Evolutionary conservation across 192 early-diverging fungal genomes (phyloP).

Genomic region (Chytriomyces sp.): DNA sequence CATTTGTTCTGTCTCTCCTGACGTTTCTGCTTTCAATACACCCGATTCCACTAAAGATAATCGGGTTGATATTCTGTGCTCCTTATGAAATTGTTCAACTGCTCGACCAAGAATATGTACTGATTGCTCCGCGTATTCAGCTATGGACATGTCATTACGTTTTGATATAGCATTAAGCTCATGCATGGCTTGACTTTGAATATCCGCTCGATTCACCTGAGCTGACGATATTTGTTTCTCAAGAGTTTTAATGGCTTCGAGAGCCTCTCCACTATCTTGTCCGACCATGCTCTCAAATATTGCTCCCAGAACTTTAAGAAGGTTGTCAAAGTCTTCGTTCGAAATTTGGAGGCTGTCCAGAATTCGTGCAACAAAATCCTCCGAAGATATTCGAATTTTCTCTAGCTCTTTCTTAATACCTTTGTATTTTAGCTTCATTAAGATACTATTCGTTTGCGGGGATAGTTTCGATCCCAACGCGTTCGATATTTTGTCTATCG

Average conservation of each 20-base stretch:
- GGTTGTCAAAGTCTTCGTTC: background rate
- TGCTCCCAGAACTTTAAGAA: conserved; percentile 4
- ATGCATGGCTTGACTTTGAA: conserved; percentile 26
- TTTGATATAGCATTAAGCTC: conserved; percentile 13
- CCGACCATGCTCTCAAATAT: conserved; percentile 6
- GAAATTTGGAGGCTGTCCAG: conserved; percentile 3
- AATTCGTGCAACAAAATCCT: background rate
- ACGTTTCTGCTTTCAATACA: background rate
- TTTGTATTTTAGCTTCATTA: conserved; percentile 10
- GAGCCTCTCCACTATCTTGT: background rate
- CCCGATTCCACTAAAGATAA: conserved; percentile 33
- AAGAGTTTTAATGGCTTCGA: background rate
- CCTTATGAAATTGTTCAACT: conserved; percentile 36
- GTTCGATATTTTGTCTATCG: background rate
- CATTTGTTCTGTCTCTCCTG: background rate
- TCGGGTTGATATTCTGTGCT: conserved; percentile 26
- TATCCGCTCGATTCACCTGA: conserved; percentile 14
- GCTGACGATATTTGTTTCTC: background rate
- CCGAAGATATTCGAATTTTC: conserved; percentile 4
- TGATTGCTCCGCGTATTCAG: conserved; percentile 25
- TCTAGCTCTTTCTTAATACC: conserved; percentile 14
- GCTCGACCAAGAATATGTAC: conserved; percentile 21
- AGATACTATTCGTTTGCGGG: background rate
- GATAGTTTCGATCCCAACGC: background rate
- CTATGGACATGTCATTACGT: conserved; percentile 22